These are phyloP conservation scores for Trapa incisa DNA, from an alignment of 345 rosid genomes.

Conservation along the genomic window DNA sequence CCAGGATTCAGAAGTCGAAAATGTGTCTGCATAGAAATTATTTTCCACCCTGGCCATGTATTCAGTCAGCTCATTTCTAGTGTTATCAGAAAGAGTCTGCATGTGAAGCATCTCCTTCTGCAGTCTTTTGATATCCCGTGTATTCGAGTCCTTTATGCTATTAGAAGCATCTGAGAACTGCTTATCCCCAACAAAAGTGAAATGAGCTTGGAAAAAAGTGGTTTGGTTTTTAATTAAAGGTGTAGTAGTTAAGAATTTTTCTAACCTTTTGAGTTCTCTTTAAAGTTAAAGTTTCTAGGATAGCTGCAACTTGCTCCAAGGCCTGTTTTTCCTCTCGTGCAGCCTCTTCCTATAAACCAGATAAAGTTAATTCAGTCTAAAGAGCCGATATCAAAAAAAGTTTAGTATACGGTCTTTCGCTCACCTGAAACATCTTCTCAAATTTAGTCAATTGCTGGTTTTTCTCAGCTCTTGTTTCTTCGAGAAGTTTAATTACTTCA, in stretches of 20 bases:
- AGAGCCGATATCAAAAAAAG: background rate
- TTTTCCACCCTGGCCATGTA: slow-evolving; percentile 32
- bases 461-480: slow-evolving; percentile 41
- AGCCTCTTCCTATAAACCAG: slow-evolving; percentile 51
- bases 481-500: slow-evolving; percentile 26
- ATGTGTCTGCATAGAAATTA: slow-evolving; percentile 44
- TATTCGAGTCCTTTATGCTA: slow-evolving; percentile 25
- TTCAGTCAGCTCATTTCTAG: slow-evolving; percentile 31
- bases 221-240: background rate
- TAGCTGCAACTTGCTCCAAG: slow-evolving; percentile 42
- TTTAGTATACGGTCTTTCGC: background rate
- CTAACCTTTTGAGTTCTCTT: slow-evolving; percentile 58
- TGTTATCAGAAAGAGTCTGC: slow-evolving; percentile 49
- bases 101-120: slow-evolving; percentile 41
- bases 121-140: slow-evolving; percentile 40
- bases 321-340: slow-evolving; percentile 68
- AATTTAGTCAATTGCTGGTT: slow-evolving; percentile 38
- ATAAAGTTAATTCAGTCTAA: slow-evolving; percentile 4
- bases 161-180: slow-evolving; percentile 62
- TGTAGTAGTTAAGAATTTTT: background rate
- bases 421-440: slow-evolving; percentile 53
- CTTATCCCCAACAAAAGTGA: slow-evolving; percentile 7
- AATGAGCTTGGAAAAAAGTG: background rate
- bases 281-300: slow-evolving; percentile 50
- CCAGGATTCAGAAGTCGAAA: slow-evolving; percentile 46